Conservation (phyloP, 2,329 filamentous ascomycete species). For the Ophiostoma novo-ulmi region DNA sequence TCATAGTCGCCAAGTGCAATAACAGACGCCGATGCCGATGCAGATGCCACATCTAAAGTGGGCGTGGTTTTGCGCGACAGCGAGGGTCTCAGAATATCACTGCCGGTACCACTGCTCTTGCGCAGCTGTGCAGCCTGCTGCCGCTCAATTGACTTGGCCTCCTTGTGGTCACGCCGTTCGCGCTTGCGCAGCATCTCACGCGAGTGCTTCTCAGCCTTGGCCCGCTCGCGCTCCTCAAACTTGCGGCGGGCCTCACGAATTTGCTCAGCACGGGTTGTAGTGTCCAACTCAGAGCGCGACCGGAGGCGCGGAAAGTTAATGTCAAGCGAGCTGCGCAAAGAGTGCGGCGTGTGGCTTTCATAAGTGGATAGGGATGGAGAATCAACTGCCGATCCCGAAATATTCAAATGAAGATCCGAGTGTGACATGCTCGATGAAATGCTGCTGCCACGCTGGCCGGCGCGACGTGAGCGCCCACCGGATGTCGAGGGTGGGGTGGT, state of each 20-base stretch:
- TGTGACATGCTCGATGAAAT: slow-evolving; percentile 41
- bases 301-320: slow-evolving; percentile 53
- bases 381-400: slow-evolving; percentile 27
- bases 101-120: slow-evolving; percentile 37
- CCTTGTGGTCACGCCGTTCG: slow-evolving; percentile 55
- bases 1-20: slow-evolving; percentile 24
- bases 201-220: slow-evolving; percentile 59
- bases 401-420: slow-evolving; percentile 45
- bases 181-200: slow-evolving; percentile 54
- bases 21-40: slow-evolving; percentile 26
- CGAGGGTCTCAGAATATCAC: slow-evolving; percentile 23
- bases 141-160: slow-evolving; percentile 49
- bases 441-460: slow-evolving; percentile 24
- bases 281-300: slow-evolving; percentile 55
- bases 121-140: slow-evolving; percentile 38
- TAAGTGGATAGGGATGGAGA: slow-evolving; percentile 29
- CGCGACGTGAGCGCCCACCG: slow-evolving; percentile 20
- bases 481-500: slow-evolving; percentile 26
- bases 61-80: slow-evolving; percentile 30
- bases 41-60: slow-evolving; percentile 24
- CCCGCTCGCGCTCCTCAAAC: slow-evolving; percentile 57
- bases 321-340: slow-evolving; percentile 56
- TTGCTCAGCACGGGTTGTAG: slow-evolving; percentile 50
- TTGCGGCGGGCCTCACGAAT: slow-evolving; percentile 58
- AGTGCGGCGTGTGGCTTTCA: slow-evolving; percentile 17